Evolutionary conservation across 2,329 filamentous ascomycete species (phyloP), one percentile per base, ranked within the genome.

Genomic region (Fusarium sp.): DNA sequence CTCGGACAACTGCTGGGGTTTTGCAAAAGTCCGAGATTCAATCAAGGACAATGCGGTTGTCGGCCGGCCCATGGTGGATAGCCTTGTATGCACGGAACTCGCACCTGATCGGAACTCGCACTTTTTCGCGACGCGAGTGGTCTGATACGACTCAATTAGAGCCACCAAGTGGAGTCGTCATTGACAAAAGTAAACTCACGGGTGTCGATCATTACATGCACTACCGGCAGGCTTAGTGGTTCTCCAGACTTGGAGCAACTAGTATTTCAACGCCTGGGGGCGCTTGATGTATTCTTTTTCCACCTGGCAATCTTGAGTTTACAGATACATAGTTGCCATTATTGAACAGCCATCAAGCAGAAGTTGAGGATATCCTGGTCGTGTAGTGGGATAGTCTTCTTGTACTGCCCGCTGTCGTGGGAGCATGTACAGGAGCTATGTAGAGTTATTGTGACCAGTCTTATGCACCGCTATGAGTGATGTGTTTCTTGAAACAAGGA

Each of bases 151-250:
- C 27, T 45, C 14, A 11, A 22, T 14, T 14, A 22, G 35, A 22
- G n/a, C 15, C 33, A 19, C 32, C 5, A 59, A 23, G 57, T 62
- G 48, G 59, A 62, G 56, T 48, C 19, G 14, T 30, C 19, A 7
- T 51, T 20, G n/a, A 44, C 30, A 27, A 19, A 10, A 13, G 47
- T 52, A 40, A 41, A 40, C 20, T 47, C 41, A 48, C 25, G 14
- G 11, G 17, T 49, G 57, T 33, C 37, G 63, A 67, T 67, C 49
- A 35, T 40, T 57, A 23, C 52, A 46, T 46, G 22, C 41, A 67
- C 23, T 57, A n/a, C 56, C 22, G 41, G 30, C 20, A 30, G 33
- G 6, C 15, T 22, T 19, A 14, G 30, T 37, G 35, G 8, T 10
- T 37, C 35, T n/a, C 35, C 17, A 37, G 15, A 11, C n/a, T 19